Evolutionary conservation across 345 rosid genomes (phyloP).

Genomic region (Linum lewisii): DNA sequence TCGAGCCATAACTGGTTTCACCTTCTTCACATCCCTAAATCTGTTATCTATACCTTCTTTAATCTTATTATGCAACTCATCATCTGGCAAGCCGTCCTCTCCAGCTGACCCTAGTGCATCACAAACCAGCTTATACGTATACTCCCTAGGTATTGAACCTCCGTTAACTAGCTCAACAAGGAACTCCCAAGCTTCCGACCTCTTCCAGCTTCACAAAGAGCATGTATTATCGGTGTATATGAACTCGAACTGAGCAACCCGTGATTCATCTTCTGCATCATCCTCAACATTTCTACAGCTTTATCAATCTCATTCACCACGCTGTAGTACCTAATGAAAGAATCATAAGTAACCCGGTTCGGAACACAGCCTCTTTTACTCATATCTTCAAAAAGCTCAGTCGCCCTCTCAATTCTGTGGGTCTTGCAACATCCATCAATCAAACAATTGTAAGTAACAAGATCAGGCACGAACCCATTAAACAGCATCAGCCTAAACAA

Average conservation of each 20-base stretch:
- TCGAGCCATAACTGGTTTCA: conserved; percentile 41
- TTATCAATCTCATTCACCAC: conserved; percentile 65
- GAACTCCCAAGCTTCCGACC: conserved; percentile 47
- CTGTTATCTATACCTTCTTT: conserved; percentile 43
- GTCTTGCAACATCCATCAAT: conserved; percentile 86
- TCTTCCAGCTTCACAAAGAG: conserved; percentile 61
- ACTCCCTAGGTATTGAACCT: conserved; percentile 72
- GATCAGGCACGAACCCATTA: conserved; percentile 74
- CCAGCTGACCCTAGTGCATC: conserved; percentile 39
- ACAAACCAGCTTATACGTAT: conserved; percentile 60
- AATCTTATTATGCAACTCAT: conserved; percentile 35
- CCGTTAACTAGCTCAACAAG: conserved; percentile 59
- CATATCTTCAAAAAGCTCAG: conserved; percentile 78
- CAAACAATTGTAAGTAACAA: conserved; percentile 76
- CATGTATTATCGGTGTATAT: conserved; percentile 70
- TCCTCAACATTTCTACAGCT: conserved; percentile 66
- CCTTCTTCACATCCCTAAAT: conserved; percentile 41
- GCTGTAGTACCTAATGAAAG: conserved; percentile 69
- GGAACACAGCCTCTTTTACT: conserved; percentile 55
- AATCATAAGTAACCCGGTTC: conserved; percentile 61
- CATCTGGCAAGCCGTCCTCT: conserved; percentile 25
- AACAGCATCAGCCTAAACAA: conserved; percentile 76
- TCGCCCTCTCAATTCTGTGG: conserved; percentile 58
- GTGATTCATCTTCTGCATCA: conserved; percentile 57
- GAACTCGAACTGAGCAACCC: conserved; percentile 59